Conservation (phyloP, 768 basidiomycete genomes). For the Coprinopsis marcescibilis region DNA sequence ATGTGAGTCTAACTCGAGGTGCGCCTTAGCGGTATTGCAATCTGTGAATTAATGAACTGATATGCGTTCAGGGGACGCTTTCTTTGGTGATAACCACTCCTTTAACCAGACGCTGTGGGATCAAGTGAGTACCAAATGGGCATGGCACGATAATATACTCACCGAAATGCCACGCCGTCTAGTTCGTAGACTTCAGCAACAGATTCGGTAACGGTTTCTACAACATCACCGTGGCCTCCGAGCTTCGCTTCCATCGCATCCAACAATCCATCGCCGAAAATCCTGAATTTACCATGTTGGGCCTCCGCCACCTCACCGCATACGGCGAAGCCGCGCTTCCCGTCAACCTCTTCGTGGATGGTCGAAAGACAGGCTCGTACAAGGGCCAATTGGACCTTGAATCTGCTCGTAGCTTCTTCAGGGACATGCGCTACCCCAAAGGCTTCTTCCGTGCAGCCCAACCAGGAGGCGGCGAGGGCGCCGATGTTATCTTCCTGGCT, state of each 20-base stretch:
- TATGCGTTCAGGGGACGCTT: conserved; percentile 14
- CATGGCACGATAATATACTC: neutral
- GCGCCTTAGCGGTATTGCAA: too few species aligned
- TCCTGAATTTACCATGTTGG: conserved; percentile 13
- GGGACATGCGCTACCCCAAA: conserved; percentile 11
- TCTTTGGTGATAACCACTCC: conserved; percentile 17
- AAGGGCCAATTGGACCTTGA: conserved; percentile 12
- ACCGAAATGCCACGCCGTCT: neutral
- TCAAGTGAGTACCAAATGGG: conserved; percentile 9
- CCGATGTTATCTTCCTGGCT: neutral
- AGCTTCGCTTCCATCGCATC: conserved; percentile 13
- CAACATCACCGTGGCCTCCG: conserved; percentile 14
- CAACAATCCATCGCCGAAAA: conserved; percentile 16
- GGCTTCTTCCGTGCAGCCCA: conserved; percentile 13
- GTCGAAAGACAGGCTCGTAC: conserved; percentile 6
- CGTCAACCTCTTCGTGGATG: conserved; percentile 15
- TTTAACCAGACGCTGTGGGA: conserved; percentile 19
- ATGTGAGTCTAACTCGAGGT: conserved; percentile 13
- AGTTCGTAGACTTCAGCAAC: conserved; percentile 16
- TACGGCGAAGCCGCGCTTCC: conserved; percentile 14
- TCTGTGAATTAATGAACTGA: too few species aligned
- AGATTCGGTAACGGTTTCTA: conserved; percentile 15
- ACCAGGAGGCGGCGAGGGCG: conserved; percentile 1
- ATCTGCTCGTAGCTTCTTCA: conserved; percentile 15
- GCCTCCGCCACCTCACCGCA: conserved; percentile 13